Evolutionary conservation across 352 stramenopile genomes (phyloP).

Genomic region (Globisporangium nagaii): DNA sequence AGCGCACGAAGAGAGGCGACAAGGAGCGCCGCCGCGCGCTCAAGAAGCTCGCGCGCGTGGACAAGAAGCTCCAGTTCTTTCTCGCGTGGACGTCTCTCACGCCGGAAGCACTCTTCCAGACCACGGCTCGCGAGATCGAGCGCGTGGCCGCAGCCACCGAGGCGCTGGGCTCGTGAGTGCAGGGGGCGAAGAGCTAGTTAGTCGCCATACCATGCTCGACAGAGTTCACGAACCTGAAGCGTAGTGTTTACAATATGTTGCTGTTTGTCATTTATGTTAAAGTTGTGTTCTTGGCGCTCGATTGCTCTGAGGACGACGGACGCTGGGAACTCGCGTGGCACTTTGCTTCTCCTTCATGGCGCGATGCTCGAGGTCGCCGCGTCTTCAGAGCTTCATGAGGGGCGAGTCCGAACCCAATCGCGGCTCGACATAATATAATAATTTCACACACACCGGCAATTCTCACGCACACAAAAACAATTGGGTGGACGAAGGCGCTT

Average conservation of each 20-base stretch:
- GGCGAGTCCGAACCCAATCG: neutral
- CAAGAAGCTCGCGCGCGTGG: conserved; percentile 25
- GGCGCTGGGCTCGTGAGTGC: neutral
- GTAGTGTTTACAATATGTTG: neutral
- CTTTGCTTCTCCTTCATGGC: too few species aligned
- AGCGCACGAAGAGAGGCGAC: conserved; percentile 16
- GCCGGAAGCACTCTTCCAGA: conserved; percentile 1
- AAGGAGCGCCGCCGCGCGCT: conserved; percentile 17
- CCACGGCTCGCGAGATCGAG: conserved; percentile 7
- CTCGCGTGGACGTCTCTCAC: conserved; percentile 36
- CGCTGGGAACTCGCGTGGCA: too few species aligned
- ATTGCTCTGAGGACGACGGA: too few species aligned
- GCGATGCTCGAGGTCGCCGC: too few species aligned
- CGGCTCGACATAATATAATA: conserved; percentile 8
- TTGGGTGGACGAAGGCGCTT: neutral
- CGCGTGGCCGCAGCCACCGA: neutral
- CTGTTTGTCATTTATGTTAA: neutral
- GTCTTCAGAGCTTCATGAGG: neutral
- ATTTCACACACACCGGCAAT: conserved; percentile 6
- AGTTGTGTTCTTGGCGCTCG: neutral
- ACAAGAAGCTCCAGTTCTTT: conserved; percentile 63
- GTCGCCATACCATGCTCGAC: too few species aligned
- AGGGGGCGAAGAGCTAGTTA: too few species aligned
- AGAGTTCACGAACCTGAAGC: too few species aligned
- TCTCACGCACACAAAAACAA: neutral